Conservation (phyloP, 192 early-diverging fungal species). For the Coemansia asiatica region DNA sequence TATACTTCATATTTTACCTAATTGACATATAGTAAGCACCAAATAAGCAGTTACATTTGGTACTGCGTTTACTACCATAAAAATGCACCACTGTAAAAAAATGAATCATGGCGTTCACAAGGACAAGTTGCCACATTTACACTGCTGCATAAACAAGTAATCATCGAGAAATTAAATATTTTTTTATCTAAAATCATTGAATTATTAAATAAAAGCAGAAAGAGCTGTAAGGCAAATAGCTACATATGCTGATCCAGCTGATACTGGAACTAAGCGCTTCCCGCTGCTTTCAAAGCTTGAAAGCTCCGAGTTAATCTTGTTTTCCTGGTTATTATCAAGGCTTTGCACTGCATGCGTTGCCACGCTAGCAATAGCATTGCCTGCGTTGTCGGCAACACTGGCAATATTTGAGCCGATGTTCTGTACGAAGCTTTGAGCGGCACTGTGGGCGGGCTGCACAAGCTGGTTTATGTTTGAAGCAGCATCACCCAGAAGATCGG, state of each 20-base stretch:
- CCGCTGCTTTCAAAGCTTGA: slow-evolving; percentile 26
- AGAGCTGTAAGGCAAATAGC: not conserved
- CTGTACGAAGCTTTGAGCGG: slow-evolving; percentile 10
- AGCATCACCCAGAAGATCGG: not conserved
- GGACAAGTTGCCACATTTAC: not conserved
- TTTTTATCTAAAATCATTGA: not conserved
- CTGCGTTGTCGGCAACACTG: slow-evolving; percentile 27
- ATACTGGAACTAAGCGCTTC: not conserved
- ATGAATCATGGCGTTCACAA: not conserved
- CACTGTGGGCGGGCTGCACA: slow-evolving; percentile 18
- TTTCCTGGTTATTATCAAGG: slow-evolving; percentile 20
- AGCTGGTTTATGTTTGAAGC: not conserved
- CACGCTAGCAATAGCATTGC: slow-evolving; percentile 14
- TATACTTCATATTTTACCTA: not conserved
- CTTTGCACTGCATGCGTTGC: slow-evolving; percentile 18
- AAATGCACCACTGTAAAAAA: not conserved
- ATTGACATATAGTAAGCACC: not conserved
- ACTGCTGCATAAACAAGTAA: no score
- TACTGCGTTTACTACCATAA: not conserved
- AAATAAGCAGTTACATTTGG: not conserved
- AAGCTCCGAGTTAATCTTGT: slow-evolving; percentile 27
- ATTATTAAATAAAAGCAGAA: not conserved
- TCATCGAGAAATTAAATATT: not conserved
- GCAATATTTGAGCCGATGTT: slow-evolving; percentile 21
- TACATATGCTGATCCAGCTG: not conserved